These are phyloP conservation scores for Trichosporon faecale DNA, from an alignment of 1,284 basidiomycete species.

Conservation along the genomic window DNA sequence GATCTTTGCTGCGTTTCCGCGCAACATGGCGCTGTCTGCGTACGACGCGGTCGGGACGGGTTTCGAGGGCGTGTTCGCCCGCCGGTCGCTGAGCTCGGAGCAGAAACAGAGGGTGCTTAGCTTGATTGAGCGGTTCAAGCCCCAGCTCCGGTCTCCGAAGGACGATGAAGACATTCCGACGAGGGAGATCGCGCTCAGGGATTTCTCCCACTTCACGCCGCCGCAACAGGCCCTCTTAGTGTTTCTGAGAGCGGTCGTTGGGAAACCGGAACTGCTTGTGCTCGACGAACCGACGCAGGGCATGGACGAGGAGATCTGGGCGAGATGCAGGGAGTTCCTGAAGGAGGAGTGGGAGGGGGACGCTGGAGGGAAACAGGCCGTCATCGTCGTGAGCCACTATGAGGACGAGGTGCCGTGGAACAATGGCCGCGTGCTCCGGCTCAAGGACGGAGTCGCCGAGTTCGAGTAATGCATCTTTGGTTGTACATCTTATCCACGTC, in stretches of 20 bases:
- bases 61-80: constrained; percentile 74
- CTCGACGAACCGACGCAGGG: constrained; percentile 88
- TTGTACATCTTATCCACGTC: no score
- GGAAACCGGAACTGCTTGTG: constrained; percentile 65
- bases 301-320: constrained; percentile 75
- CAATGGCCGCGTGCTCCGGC: constrained; percentile 28
- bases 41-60: constrained; percentile 79
- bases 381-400: constrained; percentile 82
- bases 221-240: constrained; percentile 75
- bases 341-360: constrained; percentile 55
- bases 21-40: constrained; percentile 66
- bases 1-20: constrained; percentile 83
- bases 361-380: constrained; percentile 65
- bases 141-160: constrained; percentile 25
- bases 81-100: constrained; percentile 54
- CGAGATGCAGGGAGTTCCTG: constrained; percentile 63
- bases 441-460: constrained; percentile 33
- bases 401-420: constrained; percentile 66
- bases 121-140: constrained; percentile 61
- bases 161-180: constrained; percentile 36
- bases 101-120: constrained; percentile 53
- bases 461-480: background rate
- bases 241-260: constrained; percentile 76
- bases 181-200: constrained; percentile 27
- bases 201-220: constrained; percentile 62